Base-by-base conservation (phyloP, 108 stramenopile species). In the Pelagomonas calceolata region DNA sequence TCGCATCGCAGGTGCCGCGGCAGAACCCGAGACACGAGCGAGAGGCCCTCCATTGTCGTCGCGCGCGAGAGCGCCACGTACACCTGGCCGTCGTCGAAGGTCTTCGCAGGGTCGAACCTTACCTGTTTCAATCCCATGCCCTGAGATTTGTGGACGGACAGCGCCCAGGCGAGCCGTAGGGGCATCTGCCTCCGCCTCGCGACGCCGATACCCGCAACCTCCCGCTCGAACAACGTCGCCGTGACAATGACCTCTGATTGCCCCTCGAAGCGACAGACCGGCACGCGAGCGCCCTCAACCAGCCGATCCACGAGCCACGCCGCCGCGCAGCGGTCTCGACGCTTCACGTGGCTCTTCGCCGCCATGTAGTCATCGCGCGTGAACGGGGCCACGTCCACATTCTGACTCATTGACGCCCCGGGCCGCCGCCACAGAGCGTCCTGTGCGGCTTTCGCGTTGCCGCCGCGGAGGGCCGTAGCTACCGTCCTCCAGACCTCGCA, bases 121-220 rank as follows among this genome's bases (percentile, higher is more conserved):
- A 39, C 63, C 30, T 7, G 3, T 0, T 63, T 21, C 30, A 71
- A 37, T 7, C 18, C 7, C 68, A 68, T 68, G 30, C 68, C 68
- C 68, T 68, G 68, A 12, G 32, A 4, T 15, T 36, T 68, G 46
- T 68, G 68, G 17, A 68, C 34, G 68, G 34, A 36, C 7, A 68
- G n/a, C 12, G 45, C 68, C 68, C 68, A 68, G 32, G 68, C 68
- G 30, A 68, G 46, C 30, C 32, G 30, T 33, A 68, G 68, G 34
- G 68, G 68, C 12, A 68, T 5, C 46, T 68, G 68, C 12, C 7
- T 1, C 30, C 68, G 43, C 30, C 46, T 10, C 43, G 68, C 68
- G 18, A 68, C 68, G 30, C 30, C 33, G 10, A 29, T 9, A 31
- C 68, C 68, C 12, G 10, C 68, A 31, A 68, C 18, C 68, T 46